Evolutionary conservation across 208 protist species (phyloP).

Genomic region (Leishmania mexicana): DNA sequence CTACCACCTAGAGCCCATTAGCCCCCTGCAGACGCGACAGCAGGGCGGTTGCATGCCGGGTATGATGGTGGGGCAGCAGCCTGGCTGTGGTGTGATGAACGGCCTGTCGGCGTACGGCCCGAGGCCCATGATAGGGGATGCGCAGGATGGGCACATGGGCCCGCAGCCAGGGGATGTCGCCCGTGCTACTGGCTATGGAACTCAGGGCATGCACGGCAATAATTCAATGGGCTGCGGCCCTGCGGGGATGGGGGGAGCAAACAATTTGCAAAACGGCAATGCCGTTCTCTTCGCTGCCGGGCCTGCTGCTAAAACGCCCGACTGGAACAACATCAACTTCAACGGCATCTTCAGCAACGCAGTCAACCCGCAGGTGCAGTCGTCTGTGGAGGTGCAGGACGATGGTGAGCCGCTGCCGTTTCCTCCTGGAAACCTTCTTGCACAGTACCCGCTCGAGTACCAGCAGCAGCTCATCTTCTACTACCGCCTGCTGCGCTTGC

Average conservation of each 20-base stretch:
- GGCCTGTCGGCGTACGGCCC: conserved; percentile 11
- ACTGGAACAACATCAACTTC: conserved; percentile 30
- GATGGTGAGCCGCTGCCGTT: conserved; percentile 48
- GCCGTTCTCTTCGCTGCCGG: neutral
- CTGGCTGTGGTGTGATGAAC: conserved; percentile 6
- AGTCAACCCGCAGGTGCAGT: conserved; percentile 17
- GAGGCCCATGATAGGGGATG: conserved; percentile 4
- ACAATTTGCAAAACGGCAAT: neutral
- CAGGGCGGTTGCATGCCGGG: neutral
- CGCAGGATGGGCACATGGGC: conserved; percentile 17
- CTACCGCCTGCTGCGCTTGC: conserved; percentile 45
- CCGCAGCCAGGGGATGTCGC: neutral
- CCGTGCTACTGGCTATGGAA: neutral
- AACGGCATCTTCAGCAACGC: conserved; percentile 27
- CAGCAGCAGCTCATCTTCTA: conserved; percentile 54
- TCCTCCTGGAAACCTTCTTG: conserved; percentile 46
- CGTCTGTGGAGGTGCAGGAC: conserved; percentile 13
- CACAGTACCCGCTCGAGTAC: conserved; percentile 51
- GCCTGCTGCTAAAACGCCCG: neutral
- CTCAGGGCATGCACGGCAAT: neutral
- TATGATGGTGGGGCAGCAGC: conserved; percentile 23
- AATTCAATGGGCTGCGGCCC: conserved; percentile 5
- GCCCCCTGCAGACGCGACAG: conserved; percentile 4
- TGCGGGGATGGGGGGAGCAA: neutral
- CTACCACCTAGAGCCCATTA: conserved; percentile 43